Evolutionary conservation across 371 early-diverging fungal species (phyloP), one percentile per base, ranked within the genome.

Genomic region (Apophysomyces trapeziformis): DNA sequence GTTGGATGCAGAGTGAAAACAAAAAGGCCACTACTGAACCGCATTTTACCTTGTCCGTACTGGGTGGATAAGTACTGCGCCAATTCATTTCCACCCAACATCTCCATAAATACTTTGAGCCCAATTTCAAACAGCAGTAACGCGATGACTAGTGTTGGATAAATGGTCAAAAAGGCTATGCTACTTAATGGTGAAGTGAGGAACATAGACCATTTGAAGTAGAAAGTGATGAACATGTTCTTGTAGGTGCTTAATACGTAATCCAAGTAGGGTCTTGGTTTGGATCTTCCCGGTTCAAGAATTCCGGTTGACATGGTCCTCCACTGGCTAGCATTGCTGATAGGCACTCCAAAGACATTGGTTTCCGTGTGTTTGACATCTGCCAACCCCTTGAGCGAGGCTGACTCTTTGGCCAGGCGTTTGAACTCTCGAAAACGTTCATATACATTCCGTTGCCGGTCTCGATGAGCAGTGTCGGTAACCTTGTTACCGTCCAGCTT

Each of bases 121-220:
- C 72, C 62, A 21, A 79, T 36, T 58, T 74, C 77, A 43, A 74
- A 67, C 0, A 41, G 44, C 39, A 79, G 64, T 21, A 79, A 50
- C 5, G 65, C 16, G 0, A 67, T 14, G 12, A 75, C 63, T 8
- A 78, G 57, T 2, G 64, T 61, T 9, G 78, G 73, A 60, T 71
- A 71, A 0, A 68, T 47, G 4, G 72, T 66, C 2, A 75, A 32
- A 59, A 76, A 63, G 0, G 74, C 64, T 12, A 76, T 21, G 4
- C 75, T 60, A 16, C 79, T 78, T 2, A 80, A 4, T 5, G 81
- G 81, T 1, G 71, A 37, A 32, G 73, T 67, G 41, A 78, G 61
- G 1, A 70, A 54, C 39, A 66, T 64, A 2, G 64, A 38, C 69
- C 72, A 67, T 58, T 80, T 72, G 60, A 80, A 80, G 12, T 79